Percentiles rank a stretch among this genome's conserved stretches.
phyloP scores from a whole-genome alignment of 805 yeast species.

The Torulaspora microellipsoides region DNA sequence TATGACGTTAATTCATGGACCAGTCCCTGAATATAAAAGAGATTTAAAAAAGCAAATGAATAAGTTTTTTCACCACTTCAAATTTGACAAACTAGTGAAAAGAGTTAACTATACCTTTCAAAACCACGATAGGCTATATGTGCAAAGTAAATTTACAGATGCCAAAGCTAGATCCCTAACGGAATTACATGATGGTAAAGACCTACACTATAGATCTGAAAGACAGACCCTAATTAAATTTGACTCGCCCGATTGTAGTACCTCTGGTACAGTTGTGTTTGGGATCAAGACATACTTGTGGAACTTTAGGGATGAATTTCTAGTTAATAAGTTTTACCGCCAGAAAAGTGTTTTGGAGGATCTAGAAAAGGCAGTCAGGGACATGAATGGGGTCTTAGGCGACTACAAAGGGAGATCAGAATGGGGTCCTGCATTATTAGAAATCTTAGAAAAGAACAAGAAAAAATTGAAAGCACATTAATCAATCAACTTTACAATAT shows the following conservation, averaged over 20 bases:
- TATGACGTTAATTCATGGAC: slow-evolving; percentile 57
- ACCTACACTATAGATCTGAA: slow-evolving; percentile 55
- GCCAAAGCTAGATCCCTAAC: slow-evolving; percentile 37
- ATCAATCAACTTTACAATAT: no score
- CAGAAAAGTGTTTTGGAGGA: slow-evolving; percentile 47
- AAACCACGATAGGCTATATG: slow-evolving; percentile 48
- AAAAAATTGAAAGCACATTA: background rate
- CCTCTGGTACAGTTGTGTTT: slow-evolving; percentile 39
- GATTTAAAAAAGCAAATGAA: slow-evolving; percentile 61
- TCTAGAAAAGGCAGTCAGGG: slow-evolving; percentile 58
- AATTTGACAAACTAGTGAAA: slow-evolving; percentile 51
- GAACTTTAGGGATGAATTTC: slow-evolving; percentile 18
- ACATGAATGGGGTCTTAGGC: slow-evolving; percentile 54
- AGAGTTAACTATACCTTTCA: slow-evolving; percentile 72
- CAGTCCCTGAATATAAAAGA: slow-evolving; percentile 63
- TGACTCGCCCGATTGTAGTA: slow-evolving; percentile 40
- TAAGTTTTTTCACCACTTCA: slow-evolving; percentile 54
- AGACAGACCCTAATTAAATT: slow-evolving; percentile 50
- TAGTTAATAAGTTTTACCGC: slow-evolving; percentile 44
- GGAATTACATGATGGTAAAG: slow-evolving; percentile 35
- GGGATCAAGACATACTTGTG: slow-evolving; percentile 50
- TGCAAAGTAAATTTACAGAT: slow-evolving; percentile 31
- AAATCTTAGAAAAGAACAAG: slow-evolving; percentile 10
- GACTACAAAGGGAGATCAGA: slow-evolving; percentile 57
- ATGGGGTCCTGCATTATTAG: slow-evolving; percentile 64